phyloP scores from a whole-genome alignment of 305 asterid species.

The Plantago coronopus region DNA sequence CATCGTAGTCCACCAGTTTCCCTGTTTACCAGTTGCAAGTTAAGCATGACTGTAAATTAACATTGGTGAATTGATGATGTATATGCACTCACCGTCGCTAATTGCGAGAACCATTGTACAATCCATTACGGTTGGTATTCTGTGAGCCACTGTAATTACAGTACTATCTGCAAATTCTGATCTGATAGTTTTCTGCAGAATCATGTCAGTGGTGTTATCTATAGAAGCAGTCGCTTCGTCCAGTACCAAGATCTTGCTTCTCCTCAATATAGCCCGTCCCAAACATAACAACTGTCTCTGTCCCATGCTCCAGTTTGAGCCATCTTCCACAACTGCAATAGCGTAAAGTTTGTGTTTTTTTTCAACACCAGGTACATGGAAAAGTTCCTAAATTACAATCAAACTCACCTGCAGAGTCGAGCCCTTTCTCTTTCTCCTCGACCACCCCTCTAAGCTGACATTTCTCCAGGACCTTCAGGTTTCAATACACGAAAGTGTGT shows the following conservation, averaged over 20 bases:
- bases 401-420: slow-evolving; percentile 69
- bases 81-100: slow-evolving; percentile 59
- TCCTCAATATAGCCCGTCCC: slow-evolving; percentile 77
- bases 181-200: slow-evolving; percentile 77
- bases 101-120: slow-evolving; percentile 83
- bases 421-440: slow-evolving; percentile 65
- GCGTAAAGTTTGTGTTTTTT: slow-evolving; percentile 1
- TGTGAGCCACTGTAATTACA: slow-evolving; percentile 84
- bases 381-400: not conserved
- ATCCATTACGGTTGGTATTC: slow-evolving; percentile 95
- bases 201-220: slow-evolving; percentile 79
- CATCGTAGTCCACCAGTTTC: slow-evolving; percentile 76
- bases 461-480: slow-evolving; percentile 63
- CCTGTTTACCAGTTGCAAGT: slow-evolving; percentile 37
- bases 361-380: not conserved
- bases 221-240: slow-evolving; percentile 97
- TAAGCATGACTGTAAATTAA: not conserved
- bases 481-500: not conserved
- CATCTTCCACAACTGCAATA: slow-evolving; percentile 77
- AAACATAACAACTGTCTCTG: slow-evolving; percentile 80
- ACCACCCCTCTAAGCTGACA: slow-evolving; percentile 87
- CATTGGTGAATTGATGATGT: not conserved
- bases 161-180: slow-evolving; percentile 68
- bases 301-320: slow-evolving; percentile 98
- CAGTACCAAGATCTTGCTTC: slow-evolving; percentile 77